Base-by-base conservation (phyloP, 352 stramenopile genomes). In the Phytophthora melonis region DNA sequence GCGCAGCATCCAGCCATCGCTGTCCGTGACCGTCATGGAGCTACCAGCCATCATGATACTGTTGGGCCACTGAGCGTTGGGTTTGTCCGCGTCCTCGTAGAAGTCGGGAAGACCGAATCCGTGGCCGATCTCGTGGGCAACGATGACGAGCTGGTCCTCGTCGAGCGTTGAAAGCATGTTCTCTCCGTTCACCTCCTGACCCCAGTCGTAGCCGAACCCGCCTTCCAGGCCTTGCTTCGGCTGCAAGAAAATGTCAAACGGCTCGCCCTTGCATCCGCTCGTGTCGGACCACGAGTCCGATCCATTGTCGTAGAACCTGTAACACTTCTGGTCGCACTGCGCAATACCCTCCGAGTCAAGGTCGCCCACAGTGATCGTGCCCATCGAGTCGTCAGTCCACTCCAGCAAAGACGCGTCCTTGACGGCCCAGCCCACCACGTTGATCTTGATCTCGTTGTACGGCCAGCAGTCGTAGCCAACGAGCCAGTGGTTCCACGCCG, bases 401-500 rank as follows among this genome's bases (percentile, higher is more conserved):
- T 45, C 58, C 1, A 65, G 30, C 19, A 56, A 23, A 16, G 58
- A 65, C 3, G 32, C 36, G 18, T 67, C 60, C 60, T 67, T 66
- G 0, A 53, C 60, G 8, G 60, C 60, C 21, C 59, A 67, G 4
- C 60, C 60, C 32, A 59, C 60, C 5, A 59, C 50, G 34, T 67
- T 67, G 19, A 67, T 21, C 49, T 67, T 67, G 19, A 67, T 67
- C 19, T 67, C 47, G n/a, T 39, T 57, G 49, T 54, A 54, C 27
- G 59, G 59, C 49, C 62, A 68, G 50, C 49, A 68, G 23, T 67
- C 30, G 47, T 67, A 68, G 9, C 62, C 62, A 18, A 61, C 21
- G 57, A 79, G 70, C 71, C 75, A 82, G 59, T 79, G 69, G 71
- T 82, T 81, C 75, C 75, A 82, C 30, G 65, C 54, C 32, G 49